Conservation (phyloP, 2,329 filamentous ascomycete genomes). For the Sporothrix variecibatus region DNA sequence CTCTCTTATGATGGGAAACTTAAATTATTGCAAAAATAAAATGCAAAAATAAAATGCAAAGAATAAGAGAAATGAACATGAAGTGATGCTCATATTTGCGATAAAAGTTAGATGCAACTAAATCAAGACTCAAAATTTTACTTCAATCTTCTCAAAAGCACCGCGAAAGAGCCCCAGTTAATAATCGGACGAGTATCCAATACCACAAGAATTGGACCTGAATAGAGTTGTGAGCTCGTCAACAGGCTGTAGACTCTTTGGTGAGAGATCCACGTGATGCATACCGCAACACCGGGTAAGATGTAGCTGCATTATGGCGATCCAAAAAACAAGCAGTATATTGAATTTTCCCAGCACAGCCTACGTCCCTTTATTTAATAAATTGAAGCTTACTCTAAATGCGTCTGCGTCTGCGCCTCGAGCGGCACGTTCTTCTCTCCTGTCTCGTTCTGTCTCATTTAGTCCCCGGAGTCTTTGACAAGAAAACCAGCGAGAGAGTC, state of each 20-base stretch:
- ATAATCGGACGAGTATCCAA: not conserved
- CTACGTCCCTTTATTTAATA: not conserved
- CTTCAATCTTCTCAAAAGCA: not conserved
- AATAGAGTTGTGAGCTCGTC: not conserved
- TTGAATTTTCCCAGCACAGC: not conserved
- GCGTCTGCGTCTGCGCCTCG: conserved; percentile 3
- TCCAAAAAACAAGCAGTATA: not conserved
- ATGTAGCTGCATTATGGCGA: not conserved
- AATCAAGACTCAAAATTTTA: too few species aligned
- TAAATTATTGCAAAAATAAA: not conserved
- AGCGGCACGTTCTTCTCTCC: not conserved
- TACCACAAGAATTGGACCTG: not conserved
- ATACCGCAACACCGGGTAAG: not conserved
- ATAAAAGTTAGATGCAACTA: too few species aligned
- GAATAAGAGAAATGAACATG: too few species aligned
- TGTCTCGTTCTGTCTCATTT: too few species aligned
- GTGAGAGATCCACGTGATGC: not conserved
- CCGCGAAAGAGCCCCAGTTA: not conserved
- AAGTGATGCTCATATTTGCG: too few species aligned
- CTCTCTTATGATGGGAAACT: too few species aligned
- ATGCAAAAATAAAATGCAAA: not conserved
- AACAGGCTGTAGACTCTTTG: not conserved
- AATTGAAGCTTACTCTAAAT: not conserved
- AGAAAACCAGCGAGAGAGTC: not conserved
- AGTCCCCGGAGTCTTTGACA: not conserved